Percentiles rank a stretch among this genome's conserved stretches.
These are phyloP conservation scores for Pseudozyma pruni DNA, from an alignment of 1,284 basidiomycete species.

Conservation along the genomic window DNA sequence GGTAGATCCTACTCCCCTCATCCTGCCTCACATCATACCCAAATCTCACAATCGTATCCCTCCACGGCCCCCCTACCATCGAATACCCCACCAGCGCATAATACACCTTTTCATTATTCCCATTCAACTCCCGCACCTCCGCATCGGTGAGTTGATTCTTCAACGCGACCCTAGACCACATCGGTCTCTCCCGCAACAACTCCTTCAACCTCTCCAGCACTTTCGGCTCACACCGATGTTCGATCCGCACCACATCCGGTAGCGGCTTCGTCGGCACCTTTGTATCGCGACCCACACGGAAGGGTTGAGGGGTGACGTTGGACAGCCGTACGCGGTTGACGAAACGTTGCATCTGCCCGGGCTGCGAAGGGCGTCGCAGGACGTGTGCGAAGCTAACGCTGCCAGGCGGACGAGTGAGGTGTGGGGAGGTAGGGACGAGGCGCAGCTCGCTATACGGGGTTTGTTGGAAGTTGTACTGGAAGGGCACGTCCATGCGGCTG, in stretches of 20 bases:
- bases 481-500: slow-evolving; percentile 55
- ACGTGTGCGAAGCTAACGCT: slow-evolving; percentile 12
- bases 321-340: slow-evolving; percentile 39
- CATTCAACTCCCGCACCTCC: slow-evolving; percentile 75
- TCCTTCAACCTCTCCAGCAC: slow-evolving; percentile 16
- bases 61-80: slow-evolving; percentile 92
- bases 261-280: slow-evolving; percentile 20
- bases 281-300: slow-evolving; percentile 19
- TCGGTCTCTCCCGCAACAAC: slow-evolving; percentile 75
- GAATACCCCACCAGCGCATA: slow-evolving; percentile 75
- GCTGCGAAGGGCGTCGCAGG: background rate
- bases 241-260: slow-evolving; percentile 30
- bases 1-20: slow-evolving; percentile 74
- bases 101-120: slow-evolving; percentile 68
- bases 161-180: slow-evolving; percentile 87
- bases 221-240: slow-evolving; percentile 22
- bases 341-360: slow-evolving; percentile 26
- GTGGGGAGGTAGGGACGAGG: slow-evolving; percentile 17
- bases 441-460: slow-evolving; percentile 47
- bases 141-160: slow-evolving; percentile 81
- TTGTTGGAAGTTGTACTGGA: slow-evolving; percentile 55
- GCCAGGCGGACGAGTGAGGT: background rate
- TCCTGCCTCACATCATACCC: slow-evolving; percentile 88
- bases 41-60: slow-evolving; percentile 86
- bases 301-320: slow-evolving; percentile 44